Evolutionary conservation across 768 basidiomycete species (phyloP), one percentile per base, ranked within the genome.

Genomic region (Rhizopogon vulgaris): DNA sequence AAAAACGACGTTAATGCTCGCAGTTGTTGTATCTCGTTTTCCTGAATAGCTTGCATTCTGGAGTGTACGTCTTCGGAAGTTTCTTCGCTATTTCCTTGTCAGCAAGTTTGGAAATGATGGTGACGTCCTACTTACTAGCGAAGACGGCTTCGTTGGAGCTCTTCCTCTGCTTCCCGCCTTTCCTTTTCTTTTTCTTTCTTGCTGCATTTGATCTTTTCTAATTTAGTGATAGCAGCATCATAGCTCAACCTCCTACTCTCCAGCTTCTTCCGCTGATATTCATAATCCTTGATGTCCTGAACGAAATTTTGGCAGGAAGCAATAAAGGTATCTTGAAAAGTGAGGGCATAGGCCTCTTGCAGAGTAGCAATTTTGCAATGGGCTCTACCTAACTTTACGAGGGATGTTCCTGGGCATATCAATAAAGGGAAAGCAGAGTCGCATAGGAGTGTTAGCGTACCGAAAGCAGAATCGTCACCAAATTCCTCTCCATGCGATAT

Each of bases 171-270:
- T 45, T 90, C 90, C 12, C 75, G 68, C 42, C 67, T 78, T 32
- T 92, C 78, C 60, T 80, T 78, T 49, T 83, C 91, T 65, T 88
- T 90, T 39, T 89, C 87, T 63, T 93, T 93, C 73, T 94, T 96
- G 54, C 74, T 71, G 48, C 65, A 73, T 63, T 81, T 84, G 34
- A 80, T 58, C 65, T 85, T 88, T 48, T 89, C 84, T 3, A 78
- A 68, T 59, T 90, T 90, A 34, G 77, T 74, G 4, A 78, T 68
- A 3, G 90, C 87, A 2, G 91, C 81, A 56, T 95, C 94, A 36
- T 83, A 84, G 51, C 84, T 83, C 52, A 88, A 66, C 61, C 90
- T 77, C 61, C 90, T 74, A 48, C 86, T 91, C 52, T 95, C 92
- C 14, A 94, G 69, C 64, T 93, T 94, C 78, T 93, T 95, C 55